Base-by-base conservation (phyloP, 2,329 filamentous ascomycete species). In the Colletotrichum limetticola region DNA sequence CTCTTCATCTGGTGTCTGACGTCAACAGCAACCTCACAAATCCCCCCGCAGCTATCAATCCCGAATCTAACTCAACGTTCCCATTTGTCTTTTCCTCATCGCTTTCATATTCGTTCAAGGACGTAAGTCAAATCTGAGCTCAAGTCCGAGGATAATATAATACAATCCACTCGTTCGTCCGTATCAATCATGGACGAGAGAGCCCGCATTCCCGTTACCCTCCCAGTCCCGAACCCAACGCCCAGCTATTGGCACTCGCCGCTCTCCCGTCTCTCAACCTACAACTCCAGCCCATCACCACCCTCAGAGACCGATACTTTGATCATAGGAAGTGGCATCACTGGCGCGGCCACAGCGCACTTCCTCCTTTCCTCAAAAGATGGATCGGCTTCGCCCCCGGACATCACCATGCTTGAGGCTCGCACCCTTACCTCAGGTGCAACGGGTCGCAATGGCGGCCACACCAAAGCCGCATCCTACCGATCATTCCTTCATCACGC, bases 241-340 rank as follows among this genome's bases (percentile, higher is more conserved):
- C 60, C 69, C 4, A 81, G 87, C 14, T 88, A 86, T 78, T 89
- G 86, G 87, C 78, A 83, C 6, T 74, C 83, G 55, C 82, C 85
- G 32, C 84, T 85, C 0, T 81, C 83, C 63, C 75, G 83, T 52
- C 76, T 80, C 3, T 79, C 80, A 35, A 74, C 78, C 1, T n/a
- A 65, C 30, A 42, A 7, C 7, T 66, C 74, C 22, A 55, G 68
- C 30, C 30, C 56, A 19, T 69, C 76, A 2, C 77, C 86, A 4
- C 84, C 85, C 0, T 57, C 76, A 2, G 76, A 79, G 2, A 84
- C 83, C 4, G 88, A 90, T 72, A 78, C 89, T 5, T 83, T 87
- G 32, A 84, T 90, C 62, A 85, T 90, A 75, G 88, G 89, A 32
- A 89, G 87, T 53, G 89, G 89, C 3, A 90, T 91, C 69, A 86